Base-by-base conservation (phyloP, 139 green algal species). In the Bryopsis sp. region DNA sequence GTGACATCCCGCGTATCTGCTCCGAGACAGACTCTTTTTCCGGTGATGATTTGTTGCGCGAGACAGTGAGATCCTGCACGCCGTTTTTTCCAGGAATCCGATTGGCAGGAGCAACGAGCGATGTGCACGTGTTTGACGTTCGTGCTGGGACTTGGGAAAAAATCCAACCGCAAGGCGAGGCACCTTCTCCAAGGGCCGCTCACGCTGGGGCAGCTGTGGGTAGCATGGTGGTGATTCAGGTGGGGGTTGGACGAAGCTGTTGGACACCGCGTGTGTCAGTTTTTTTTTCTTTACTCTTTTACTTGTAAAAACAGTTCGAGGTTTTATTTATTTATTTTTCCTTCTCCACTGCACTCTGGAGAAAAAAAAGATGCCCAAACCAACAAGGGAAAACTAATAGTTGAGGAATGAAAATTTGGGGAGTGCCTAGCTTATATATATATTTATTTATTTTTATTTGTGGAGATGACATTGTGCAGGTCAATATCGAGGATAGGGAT, bases 171-270 rank as follows among this genome's bases (percentile, higher is more conserved):
- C 48, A 75, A 36, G 93, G 93, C 3, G 93, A 98, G 74, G 78
- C 86, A 11, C 94, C 94, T 0, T 95, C 87, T 19, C 90, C 94
- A 0, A 78, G 94, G 6, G 94, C 94, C 39, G 94, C 94, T 2
- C 94, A 99, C 69, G 92, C 92, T 39, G 92, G 91, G 15, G 95
- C 93, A n/a, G 92, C 94, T 11, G 94, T 99, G 11, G 94, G 94
- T 63, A 96, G 88, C 72, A 99, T 98, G 93, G 87, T 99, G 1
- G 94, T 99, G 2, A 81, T 98, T 35, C 86, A 92, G 81, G 86
- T 89, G 59, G 22, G n/a, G n/a, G n/a, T n/a, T n/a, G n/a, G n/a
- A n/a, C n/a, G n/a, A n/a, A n/a, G n/a, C n/a, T n/a, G 70, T 1
- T 61, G 19, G 22, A 38, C 8, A 68, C 60, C n/a, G n/a, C n/a